These are phyloP conservation scores for Trichoderma arundinaceum DNA, from an alignment of 2,329 filamentous ascomycete species.

Conservation along the genomic window DNA sequence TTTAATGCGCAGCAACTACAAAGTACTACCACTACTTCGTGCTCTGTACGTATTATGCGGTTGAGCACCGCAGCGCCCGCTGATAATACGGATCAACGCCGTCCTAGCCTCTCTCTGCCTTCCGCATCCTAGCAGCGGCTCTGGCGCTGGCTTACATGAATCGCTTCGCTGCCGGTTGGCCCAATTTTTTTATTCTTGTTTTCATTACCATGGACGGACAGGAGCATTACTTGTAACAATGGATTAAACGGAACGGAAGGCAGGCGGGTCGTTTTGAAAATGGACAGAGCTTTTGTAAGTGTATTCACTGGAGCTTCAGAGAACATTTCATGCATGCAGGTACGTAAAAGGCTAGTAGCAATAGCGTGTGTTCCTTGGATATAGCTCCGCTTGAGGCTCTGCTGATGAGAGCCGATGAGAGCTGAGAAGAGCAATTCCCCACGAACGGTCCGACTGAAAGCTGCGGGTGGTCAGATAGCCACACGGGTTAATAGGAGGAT, in stretches of 20 bases:
- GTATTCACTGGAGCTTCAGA: neutral
- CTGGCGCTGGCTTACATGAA: conserved; percentile 1
- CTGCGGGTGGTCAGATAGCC: neutral
- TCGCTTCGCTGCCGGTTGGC: neutral
- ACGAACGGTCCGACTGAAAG: conserved; percentile 7
- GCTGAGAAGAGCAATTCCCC: neutral
- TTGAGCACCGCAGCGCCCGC: neutral
- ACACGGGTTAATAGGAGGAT: neutral
- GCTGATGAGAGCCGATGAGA: neutral
- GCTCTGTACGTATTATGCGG: neutral
- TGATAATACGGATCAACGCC: neutral
- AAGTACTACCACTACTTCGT: too few relatives aligned
- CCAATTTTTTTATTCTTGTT: neutral
- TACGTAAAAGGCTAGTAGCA: neutral
- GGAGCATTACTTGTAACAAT: neutral
- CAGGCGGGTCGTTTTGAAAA: neutral
- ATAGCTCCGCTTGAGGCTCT: conserved; percentile 11
- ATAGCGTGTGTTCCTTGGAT: neutral
- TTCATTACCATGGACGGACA: neutral
- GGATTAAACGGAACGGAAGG: conserved; percentile 8
- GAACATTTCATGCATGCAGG: conserved; percentile 7
- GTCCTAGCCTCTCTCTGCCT: neutral
- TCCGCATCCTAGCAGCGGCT: conserved; percentile 1
- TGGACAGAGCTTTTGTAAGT: neutral
- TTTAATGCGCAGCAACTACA: neutral